Percentiles rank a stretch among this genome's conserved stretches.
phyloP scores from a whole-genome alignment of 1,284 basidiomycete genomes.

The Athelia sp. region DNA sequence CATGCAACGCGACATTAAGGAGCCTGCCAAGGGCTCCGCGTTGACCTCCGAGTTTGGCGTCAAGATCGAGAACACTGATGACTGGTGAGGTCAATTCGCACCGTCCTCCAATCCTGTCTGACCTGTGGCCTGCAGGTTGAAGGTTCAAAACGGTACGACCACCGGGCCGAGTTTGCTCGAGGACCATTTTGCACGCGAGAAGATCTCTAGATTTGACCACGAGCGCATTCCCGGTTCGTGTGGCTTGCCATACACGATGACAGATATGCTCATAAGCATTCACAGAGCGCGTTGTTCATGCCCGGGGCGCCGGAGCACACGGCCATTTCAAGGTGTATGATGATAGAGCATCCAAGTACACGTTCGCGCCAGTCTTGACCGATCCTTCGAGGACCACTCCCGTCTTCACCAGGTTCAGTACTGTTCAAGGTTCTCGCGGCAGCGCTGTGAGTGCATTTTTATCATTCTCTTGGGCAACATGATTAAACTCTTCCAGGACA shows the following conservation, averaged over 20 bases:
- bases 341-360: constrained; percentile 57
- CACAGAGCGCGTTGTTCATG: constrained; percentile 47
- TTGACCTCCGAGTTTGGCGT: constrained; percentile 63
- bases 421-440: constrained; percentile 73
- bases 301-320: constrained; percentile 77
- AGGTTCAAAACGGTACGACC: constrained; percentile 35
- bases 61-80: constrained; percentile 56
- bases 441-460: constrained; percentile 47
- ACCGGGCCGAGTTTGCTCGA: constrained; percentile 58
- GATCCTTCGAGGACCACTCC: constrained; percentile 69
- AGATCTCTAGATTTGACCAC: constrained; percentile 76
- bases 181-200: constrained; percentile 65
- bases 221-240: constrained; percentile 75
- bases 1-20: constrained; percentile 37
- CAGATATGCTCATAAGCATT: background rate
- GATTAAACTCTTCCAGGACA: constrained; percentile 36
- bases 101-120: no score
- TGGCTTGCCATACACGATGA: background rate
- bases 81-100: constrained; percentile 42
- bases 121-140: constrained; percentile 38
- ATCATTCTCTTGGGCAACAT: background rate
- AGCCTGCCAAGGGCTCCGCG: constrained; percentile 28
- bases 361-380: constrained; percentile 66
- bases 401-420: constrained; percentile 77
- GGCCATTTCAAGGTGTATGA: constrained; percentile 74